These are phyloP conservation scores for Peronospora destructor DNA, from an alignment of 352 stramenopile genomes.

Conservation along the genomic window DNA sequence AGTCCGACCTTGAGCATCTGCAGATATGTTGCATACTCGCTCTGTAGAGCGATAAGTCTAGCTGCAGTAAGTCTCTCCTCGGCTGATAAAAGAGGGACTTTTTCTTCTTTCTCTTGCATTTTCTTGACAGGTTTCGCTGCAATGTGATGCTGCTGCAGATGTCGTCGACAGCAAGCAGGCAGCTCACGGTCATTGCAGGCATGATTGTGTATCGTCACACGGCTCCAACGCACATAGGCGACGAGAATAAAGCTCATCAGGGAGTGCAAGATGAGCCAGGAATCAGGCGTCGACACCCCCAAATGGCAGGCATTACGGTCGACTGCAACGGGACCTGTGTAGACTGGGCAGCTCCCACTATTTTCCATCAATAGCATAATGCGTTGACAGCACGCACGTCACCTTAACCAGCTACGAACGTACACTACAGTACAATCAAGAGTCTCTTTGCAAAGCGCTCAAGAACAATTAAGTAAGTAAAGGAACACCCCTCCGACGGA, in stretches of 20 bases:
- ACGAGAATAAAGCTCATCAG: conserved; percentile 38
- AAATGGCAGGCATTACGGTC: conserved; percentile 14
- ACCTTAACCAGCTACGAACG: conserved; percentile 6
- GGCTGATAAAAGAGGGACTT: conserved; percentile 1
- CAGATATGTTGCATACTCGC: conserved; percentile 47
- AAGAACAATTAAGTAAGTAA: conserved; percentile 9
- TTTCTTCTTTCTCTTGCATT: conserved; percentile 2
- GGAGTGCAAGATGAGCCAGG: conserved; percentile 34
- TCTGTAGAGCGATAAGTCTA: conserved; percentile 17
- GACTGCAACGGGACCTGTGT: conserved; percentile 14
- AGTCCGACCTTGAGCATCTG: conserved; percentile 78
- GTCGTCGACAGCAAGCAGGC: conserved; percentile 13
- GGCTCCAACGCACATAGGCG: conserved; percentile 37
- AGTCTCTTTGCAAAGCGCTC: background rate
- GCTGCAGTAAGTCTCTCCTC: conserved; percentile 11
- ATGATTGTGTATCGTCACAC: conserved; percentile 26
- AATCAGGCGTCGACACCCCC: conserved; percentile 11
- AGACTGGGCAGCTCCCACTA: conserved; percentile 16
- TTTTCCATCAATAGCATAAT: conserved; percentile 10
- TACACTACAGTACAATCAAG: conserved; percentile 2
- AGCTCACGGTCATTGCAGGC: conserved; percentile 17
- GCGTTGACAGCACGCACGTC: background rate
- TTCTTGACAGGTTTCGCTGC: conserved; percentile 4
- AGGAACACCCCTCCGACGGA: conserved; percentile 6
- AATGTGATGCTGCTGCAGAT: conserved; percentile 13